Percentiles rank a stretch among this genome's conserved stretches.
phyloP scores from a whole-genome alignment of 2,329 filamentous ascomycete genomes.

The Diaporthe vexans region DNA sequence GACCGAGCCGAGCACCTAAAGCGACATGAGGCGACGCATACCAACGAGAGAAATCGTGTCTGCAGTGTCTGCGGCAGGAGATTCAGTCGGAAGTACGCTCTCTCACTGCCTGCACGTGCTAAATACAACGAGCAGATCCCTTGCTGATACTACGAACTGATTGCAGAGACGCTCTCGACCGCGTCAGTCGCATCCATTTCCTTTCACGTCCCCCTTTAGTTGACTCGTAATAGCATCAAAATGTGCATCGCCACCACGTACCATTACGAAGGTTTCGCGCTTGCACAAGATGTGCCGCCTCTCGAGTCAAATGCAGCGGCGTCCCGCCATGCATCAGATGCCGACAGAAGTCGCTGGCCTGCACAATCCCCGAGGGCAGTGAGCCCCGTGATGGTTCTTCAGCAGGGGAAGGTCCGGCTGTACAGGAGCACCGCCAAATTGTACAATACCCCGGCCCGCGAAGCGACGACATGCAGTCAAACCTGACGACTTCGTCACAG shows the following conservation, averaged over 20 bases:
- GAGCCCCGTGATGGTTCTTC: not conserved
- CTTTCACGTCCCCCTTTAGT: too few relatives aligned
- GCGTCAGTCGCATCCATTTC: not conserved
- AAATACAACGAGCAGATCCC: not conserved
- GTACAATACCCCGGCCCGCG: not conserved
- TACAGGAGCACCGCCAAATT: not conserved
- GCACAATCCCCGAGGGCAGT: conserved; percentile 27
- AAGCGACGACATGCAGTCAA: conserved; percentile 7
- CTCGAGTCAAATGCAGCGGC: conserved; percentile 37
- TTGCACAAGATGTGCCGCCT: conserved; percentile 33
- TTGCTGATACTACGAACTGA: conserved; percentile 3
- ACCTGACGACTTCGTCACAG: not conserved
- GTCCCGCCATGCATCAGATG: conserved; percentile 26
- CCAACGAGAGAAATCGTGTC: conserved; percentile 31
- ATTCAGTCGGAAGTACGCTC: conserved; percentile 36
- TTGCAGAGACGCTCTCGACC: conserved; percentile 31
- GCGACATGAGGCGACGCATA: conserved; percentile 34
- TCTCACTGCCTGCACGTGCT: not conserved
- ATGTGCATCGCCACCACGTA: conserved; percentile 27
- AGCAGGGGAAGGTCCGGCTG: not conserved
- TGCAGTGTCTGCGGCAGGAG: conserved; percentile 35
- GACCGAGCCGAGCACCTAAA: conserved; percentile 36
- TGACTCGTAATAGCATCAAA: not conserved
- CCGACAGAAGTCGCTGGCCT: conserved; percentile 33
- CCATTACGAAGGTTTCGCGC: conserved; percentile 36